phyloP scores from a whole-genome alignment of 2,329 filamentous ascomycete genomes.

The Penicillium janthinellum region DNA sequence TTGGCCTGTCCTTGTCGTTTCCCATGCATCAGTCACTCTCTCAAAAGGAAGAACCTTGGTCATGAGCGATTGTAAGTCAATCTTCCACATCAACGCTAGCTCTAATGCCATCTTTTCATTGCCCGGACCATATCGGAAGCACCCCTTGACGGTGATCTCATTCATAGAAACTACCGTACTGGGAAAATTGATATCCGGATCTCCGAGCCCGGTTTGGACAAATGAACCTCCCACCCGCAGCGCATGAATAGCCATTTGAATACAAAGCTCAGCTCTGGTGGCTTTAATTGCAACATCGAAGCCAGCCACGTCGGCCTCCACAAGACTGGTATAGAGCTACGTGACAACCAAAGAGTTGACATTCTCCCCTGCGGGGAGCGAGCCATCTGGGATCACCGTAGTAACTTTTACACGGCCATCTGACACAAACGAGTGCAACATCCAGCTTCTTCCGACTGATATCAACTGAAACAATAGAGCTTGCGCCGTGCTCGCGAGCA shows the following conservation, averaged over 20 bases:
- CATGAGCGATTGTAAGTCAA: slow-evolving; percentile 36
- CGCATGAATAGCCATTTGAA: slow-evolving; percentile 49
- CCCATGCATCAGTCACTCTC: slow-evolving; percentile 38
- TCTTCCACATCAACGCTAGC: slow-evolving; percentile 33
- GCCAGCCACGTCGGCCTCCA: slow-evolving; percentile 41
- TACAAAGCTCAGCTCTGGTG: slow-evolving; percentile 47
- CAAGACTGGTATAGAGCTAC: slow-evolving; percentile 3
- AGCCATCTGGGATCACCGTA: slow-evolving; percentile 14
- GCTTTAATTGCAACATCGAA: slow-evolving; percentile 47
- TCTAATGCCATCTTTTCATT: slow-evolving; percentile 43
- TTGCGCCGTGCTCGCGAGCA: slow-evolving; percentile 62
- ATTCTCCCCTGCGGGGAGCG: slow-evolving; percentile 25
- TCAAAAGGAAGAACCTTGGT: slow-evolving; percentile 38
- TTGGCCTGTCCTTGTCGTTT: slow-evolving; percentile 25
- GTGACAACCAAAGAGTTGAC: slow-evolving; percentile 36
- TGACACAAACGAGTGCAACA: slow-evolving; percentile 45
- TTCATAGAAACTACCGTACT: slow-evolving; percentile 40
- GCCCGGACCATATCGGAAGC: slow-evolving; percentile 38
- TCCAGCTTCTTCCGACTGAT: slow-evolving; percentile 61
- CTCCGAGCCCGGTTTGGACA: slow-evolving; percentile 41
- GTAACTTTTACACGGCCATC: slow-evolving; percentile 12
- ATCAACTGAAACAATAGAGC: slow-evolving; percentile 62
- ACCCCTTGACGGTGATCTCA: slow-evolving; percentile 38
- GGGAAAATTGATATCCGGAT: slow-evolving; percentile 41
- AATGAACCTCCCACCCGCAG: slow-evolving; percentile 33